Conservation (phyloP, 139 green algal genomes). For the Micractinium sp. region DNA sequence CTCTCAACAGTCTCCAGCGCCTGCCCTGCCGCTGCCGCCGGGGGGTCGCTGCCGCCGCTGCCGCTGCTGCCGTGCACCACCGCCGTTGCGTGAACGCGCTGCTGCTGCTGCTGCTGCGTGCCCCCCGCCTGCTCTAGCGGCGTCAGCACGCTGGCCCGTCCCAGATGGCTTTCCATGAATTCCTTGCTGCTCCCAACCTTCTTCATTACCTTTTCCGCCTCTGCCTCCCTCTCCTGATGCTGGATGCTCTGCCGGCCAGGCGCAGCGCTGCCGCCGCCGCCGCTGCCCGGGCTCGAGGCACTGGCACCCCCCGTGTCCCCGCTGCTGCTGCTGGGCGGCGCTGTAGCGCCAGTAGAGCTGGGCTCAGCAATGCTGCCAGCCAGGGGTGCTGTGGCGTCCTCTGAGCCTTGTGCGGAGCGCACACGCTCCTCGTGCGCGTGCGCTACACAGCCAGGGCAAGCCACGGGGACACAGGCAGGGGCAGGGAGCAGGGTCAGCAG, state of each 20-base stretch:
- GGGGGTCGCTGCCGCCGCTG: neutral
- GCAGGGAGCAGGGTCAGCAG: neutral
- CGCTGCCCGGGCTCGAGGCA: neutral
- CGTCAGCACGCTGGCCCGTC: constrained; percentile 21
- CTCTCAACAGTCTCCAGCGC: neutral
- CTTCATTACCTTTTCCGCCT: neutral
- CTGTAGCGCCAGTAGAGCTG: neutral
- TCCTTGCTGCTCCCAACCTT: constrained; percentile 34
- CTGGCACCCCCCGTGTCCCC: neutral
- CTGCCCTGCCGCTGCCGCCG: neutral
- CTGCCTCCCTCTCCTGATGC: neutral
- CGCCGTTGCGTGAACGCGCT: neutral
- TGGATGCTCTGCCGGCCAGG: neutral
- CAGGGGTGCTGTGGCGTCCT: neutral
- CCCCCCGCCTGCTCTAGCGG: neutral
- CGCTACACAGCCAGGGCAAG: neutral
- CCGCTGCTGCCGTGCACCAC: neutral
- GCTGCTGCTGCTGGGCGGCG: neutral
- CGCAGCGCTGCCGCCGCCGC: neutral
- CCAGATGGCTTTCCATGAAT: constrained; percentile 38
- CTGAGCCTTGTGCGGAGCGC: neutral
- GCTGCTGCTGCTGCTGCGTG: neutral
- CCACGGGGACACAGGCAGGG: neutral
- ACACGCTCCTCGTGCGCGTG: constrained; percentile 7
- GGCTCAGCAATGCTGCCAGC: neutral